Base-by-base conservation (phyloP, 2,329 filamentous ascomycete species). In the Paraconiothyrium brasiliense region DNA sequence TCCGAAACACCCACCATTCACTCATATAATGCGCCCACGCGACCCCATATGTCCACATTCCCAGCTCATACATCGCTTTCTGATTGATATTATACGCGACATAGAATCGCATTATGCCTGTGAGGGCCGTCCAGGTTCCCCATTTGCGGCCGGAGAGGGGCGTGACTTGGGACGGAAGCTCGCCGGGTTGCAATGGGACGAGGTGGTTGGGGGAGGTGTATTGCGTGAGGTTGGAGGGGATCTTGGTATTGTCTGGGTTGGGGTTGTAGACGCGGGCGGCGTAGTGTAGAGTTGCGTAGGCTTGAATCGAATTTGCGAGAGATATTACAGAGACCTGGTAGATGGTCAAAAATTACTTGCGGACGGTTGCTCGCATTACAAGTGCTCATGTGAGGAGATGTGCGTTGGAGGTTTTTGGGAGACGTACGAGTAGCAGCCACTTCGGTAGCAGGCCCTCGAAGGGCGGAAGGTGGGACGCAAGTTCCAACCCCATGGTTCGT, bases 261-360 rank as follows among this genome's bases (percentile, higher is more conserved):
- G 89, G 89, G 69, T 90, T 88, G 84, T 98, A 99, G 74, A 98
- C 87, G 77, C 92, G 90, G n/a, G 90, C 88, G 8, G 93, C 93
- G 81, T 92, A 96, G 78, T 89, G 85, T 3, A 94, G 85, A 20
- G 93, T 96, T 39, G 83, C 73, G 81, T 97, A 96, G 75, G 92
- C 89, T 83, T 97, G 94, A 50, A 96, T 77, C 39, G 89, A 91
- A 84, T 99, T 99, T 72, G 88, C 90, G 61, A 95, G 84, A 34
- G 94, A 93, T 60, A 96, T 86, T 59, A 93, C 75, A 59, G 93
- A 93, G 75, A 97, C 86, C 94, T 97, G 3, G 14, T 2, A 32
- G 9, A 35, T 37, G 41, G 39, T 27, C 62, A 43, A 27, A 44
- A 7, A 9, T 52, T 14, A 20, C 5, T 22, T 27, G 20, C 35